Base-by-base conservation (phyloP, 352 stramenopile genomes). In the Globisporangium nunn region DNA sequence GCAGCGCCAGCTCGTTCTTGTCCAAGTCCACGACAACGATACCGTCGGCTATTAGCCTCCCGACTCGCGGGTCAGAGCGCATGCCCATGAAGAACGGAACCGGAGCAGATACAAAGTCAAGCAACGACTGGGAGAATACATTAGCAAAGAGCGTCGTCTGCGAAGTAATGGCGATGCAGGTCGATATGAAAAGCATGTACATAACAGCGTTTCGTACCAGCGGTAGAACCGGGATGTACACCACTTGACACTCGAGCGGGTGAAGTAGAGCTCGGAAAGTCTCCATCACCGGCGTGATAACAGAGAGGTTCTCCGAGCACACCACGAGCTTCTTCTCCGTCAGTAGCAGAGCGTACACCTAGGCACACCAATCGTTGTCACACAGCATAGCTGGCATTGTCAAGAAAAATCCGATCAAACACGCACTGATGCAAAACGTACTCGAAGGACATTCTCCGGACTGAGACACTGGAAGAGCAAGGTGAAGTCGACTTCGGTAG, bases 71-170 rank as follows among this genome's bases (percentile, higher is more conserved):
- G 33, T 81, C 68, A 0, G 75, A 82, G 0, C 72, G 62, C 30
- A 89, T 68, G 1, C 81, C 81, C 77, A 91, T 89, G 54, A 91
- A 87, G 48, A 90, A 91, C 12, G 81, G 81, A 5, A 91, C 79
- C 1, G 81, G 81, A 4, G 81, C 78, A 6, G 71, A 84, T 6
- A 88, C 70, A 60, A 91, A 89, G 54, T 91, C 81, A 0, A 88
- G 44, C 30, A 91, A 56, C 0, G 73, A 72, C 81, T 91, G 15
- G 6, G 12, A 49, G 12, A 29, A 39, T 12, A n/a, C 35, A 40
- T 7, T 10, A 40, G 35, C 35, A 10, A 11, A 23, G 23, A 23
- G 23, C 1, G 23, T 23, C 23, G 23, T 23, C 23, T 23, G 23
- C 23, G 23, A 23, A 23, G 23, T 23, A 23, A 23, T 1, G 23